phyloP scores from a whole-genome alignment of 352 stramenopile species.

The Phytophthora capsici region DNA sequence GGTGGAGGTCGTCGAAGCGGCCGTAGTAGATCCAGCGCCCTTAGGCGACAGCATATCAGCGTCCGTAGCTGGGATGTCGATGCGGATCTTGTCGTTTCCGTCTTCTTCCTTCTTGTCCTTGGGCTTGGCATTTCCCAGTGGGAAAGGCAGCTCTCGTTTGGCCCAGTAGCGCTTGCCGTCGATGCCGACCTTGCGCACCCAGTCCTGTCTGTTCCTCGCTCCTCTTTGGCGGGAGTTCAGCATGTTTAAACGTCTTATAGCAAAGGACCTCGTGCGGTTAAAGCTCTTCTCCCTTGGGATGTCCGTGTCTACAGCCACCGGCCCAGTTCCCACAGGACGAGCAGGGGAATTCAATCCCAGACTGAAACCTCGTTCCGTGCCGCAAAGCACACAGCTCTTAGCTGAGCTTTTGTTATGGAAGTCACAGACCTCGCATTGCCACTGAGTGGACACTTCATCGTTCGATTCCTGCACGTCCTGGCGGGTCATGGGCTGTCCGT shows the following conservation, averaged over 20 bases:
- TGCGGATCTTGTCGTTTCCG: conserved; percentile 32
- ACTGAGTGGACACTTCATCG: conserved; percentile 83
- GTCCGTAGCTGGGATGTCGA: conserved; percentile 50
- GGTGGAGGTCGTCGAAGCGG: conserved; percentile 22
- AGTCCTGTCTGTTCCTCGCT: conserved; percentile 82
- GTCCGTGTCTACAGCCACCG: conserved; percentile 53
- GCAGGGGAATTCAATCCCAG: conserved; percentile 64
- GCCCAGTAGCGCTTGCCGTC: conserved; percentile 89
- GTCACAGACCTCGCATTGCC: conserved; percentile 90
- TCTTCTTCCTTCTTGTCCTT: conserved; percentile 26
- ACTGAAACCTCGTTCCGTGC: conserved; percentile 83
- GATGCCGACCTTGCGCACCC: conserved; percentile 81
- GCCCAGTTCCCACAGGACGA: conserved; percentile 31
- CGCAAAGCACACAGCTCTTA: conserved; percentile 81
- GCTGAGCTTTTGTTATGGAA: conserved; percentile 88
- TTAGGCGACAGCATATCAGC: conserved; percentile 55
- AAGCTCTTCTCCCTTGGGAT: conserved; percentile 66
- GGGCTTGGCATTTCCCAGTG: conserved; percentile 42
- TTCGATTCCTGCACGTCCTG: conserved; percentile 87
- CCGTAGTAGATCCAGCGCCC: conserved; percentile 13
- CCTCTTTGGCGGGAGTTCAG: conserved; percentile 83
- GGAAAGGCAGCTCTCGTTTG: conserved; percentile 69
- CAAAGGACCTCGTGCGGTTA: conserved; percentile 87
- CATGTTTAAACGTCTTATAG: conserved; percentile 89
- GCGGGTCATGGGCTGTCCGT: conserved; percentile 86